Conservation (phyloP, 164 flowering plant species). For the Chimonanthus salicifolius region DNA sequence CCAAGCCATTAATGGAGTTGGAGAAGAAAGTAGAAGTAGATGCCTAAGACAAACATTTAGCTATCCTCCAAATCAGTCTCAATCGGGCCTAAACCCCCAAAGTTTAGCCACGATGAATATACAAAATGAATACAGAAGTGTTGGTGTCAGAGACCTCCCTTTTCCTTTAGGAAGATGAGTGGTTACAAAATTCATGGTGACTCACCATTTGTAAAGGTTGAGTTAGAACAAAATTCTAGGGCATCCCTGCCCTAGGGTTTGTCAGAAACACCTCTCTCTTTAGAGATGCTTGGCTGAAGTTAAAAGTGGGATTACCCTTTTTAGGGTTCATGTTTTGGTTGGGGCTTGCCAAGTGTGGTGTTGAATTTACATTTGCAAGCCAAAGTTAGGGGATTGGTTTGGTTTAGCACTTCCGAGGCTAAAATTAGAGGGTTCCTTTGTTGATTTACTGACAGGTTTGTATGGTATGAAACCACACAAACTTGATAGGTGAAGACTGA, state of each 20-base stretch:
- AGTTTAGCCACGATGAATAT: conserved; percentile 41
- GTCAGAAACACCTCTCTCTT: conserved; percentile 26
- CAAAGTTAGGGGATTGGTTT: conserved; percentile 6
- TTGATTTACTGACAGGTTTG: too few species aligned
- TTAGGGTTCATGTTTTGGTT: background rate
- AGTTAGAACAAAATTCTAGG: conserved; percentile 11
- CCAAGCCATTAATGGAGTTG: conserved; percentile 40
- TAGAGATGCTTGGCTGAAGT: conserved; percentile 19
- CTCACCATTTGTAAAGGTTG: conserved; percentile 1
- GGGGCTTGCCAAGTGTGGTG: conserved; percentile 6
- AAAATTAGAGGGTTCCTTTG: conserved; percentile 7
- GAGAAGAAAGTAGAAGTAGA: conserved; percentile 20
- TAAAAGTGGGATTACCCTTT: conserved; percentile 8
- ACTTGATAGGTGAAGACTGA: too few species aligned
- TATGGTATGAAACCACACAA: too few species aligned
- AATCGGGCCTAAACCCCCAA: conserved; percentile 38
- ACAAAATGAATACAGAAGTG: conserved; percentile 20
- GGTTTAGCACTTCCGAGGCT: conserved; percentile 34
- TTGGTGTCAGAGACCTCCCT: conserved; percentile 24
- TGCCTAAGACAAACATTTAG: conserved; percentile 27
- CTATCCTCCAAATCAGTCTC: conserved; percentile 16
- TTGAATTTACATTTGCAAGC: conserved; percentile 35
- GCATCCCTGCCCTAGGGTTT: conserved; percentile 16
- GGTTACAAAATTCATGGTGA: conserved; percentile 14
- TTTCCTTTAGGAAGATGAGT: conserved; percentile 32